Evolutionary conservation across 495 filamentous ascomycete species (phyloP).

Genomic region (Neurospora tetrasperma): DNA sequence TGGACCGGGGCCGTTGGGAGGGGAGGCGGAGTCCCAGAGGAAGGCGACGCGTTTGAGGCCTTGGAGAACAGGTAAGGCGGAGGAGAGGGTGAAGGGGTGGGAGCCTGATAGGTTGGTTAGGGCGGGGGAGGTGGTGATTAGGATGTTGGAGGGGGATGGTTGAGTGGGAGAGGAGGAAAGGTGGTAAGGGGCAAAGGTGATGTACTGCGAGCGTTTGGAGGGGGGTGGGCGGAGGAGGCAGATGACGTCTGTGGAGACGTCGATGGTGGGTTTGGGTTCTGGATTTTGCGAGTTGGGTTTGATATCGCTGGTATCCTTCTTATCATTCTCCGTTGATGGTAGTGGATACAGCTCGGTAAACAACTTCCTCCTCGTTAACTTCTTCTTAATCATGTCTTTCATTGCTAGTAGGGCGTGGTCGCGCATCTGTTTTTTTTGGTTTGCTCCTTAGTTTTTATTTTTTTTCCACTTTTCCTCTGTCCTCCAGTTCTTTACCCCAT

Average conservation of each 20-base stretch:
- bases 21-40: not conserved
- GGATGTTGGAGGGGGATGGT: not conserved
- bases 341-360: not conserved
- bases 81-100: not conserved
- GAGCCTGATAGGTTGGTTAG: not conserved
- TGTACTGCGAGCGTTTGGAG: not conserved
- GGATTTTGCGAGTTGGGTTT: no score
- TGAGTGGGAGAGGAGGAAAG: not conserved
- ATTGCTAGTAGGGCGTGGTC: not conserved
- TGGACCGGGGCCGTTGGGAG: not conserved
- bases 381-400: not conserved
- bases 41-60: not conserved
- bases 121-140: not conserved
- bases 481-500: no score
- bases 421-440: not conserved
- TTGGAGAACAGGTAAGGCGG: not conserved
- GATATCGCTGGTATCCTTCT: no score
- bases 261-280: not conserved
- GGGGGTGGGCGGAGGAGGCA: not conserved
- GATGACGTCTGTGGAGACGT: not conserved
- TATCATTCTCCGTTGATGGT: not conserved
- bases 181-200: not conserved
- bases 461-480: not conserved
- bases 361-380: not conserved
- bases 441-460: not conserved